These are phyloP conservation scores for Rhypophila decipiens DNA, from an alignment of 495 filamentous ascomycete genomes.

Conservation along the genomic window DNA sequence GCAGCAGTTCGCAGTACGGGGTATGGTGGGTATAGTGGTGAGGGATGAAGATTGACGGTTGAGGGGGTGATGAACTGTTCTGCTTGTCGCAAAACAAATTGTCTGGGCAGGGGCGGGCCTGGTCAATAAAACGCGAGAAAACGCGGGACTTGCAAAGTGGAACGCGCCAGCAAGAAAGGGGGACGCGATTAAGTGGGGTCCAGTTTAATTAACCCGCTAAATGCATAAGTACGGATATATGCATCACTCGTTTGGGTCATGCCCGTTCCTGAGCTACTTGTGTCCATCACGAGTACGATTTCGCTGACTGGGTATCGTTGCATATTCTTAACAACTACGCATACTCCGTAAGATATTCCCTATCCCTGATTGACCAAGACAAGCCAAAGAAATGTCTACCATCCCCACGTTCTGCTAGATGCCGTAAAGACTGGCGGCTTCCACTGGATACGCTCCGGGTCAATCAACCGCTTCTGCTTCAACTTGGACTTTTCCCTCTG, in stretches of 20 bases:
- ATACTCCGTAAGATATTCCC: no score
- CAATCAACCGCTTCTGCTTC: constrained; percentile 65
- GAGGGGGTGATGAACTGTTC: neutral
- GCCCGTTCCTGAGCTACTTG: no score
- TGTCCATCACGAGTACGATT: no score
- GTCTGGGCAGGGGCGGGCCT: neutral
- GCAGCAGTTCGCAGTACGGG: neutral
- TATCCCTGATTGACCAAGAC: no score
- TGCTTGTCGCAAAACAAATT: neutral
- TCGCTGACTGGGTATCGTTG: no score
- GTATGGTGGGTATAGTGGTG: constrained; percentile 3
- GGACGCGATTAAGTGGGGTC: constrained; percentile 12
- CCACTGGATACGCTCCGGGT: constrained; percentile 77
- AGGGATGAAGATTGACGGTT: constrained; percentile 1
- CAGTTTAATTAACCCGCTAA: constrained; percentile 17
- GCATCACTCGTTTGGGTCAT: no score
- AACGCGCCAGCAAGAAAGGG: constrained; percentile 8
- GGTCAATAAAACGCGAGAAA: constrained; percentile 31
- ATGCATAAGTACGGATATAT: neutral
- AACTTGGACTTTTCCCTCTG: constrained; percentile 70
- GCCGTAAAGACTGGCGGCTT: constrained; percentile 94
- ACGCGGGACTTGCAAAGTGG: constrained; percentile 17
- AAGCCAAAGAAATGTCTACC: constrained; percentile 50
- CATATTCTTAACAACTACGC: no score
- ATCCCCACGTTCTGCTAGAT: constrained; percentile 87